phyloP scores from a whole-genome alignment of 768 basidiomycete species.

The Suillus bovinus region DNA sequence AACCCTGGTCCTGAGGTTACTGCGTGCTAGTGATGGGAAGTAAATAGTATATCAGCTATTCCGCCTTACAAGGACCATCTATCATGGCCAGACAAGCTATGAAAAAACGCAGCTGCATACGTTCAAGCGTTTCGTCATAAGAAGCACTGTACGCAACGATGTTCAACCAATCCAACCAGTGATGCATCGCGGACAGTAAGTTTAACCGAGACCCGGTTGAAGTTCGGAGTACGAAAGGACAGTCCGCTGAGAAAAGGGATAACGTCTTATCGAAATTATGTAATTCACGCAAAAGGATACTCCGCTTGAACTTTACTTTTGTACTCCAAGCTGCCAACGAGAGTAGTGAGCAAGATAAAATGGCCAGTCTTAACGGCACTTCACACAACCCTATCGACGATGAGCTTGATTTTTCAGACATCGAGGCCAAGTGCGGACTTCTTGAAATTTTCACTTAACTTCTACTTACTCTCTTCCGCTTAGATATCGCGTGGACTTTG shows the following conservation, averaged over 20 bases:
- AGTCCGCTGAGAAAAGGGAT: not conserved
- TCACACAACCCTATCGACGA: conserved; percentile 46
- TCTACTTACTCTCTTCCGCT: conserved; percentile 11
- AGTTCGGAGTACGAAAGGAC: not conserved
- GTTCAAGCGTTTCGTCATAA: no score
- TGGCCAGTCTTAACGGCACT: conserved; percentile 44
- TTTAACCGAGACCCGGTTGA: no score
- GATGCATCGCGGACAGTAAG: no score
- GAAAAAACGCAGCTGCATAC: no score
- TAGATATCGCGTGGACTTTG: conserved; percentile 84
- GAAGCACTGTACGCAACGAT: no score
- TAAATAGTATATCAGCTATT: no score
- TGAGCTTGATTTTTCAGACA: conserved; percentile 84
- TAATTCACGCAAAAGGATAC: conserved; percentile 1
- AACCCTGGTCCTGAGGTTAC: no score
- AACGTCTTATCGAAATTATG: not conserved
- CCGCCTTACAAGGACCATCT: no score
- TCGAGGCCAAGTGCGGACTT: conserved; percentile 73
- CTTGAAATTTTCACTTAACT: conserved; percentile 5
- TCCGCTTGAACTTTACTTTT: conserved; percentile 15
- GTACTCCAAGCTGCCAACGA: conserved; percentile 9
- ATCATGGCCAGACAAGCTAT: no score
- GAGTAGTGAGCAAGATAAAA: conserved; percentile 29
- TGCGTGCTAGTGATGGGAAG: no score
- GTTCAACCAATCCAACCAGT: no score